Percentiles rank a stretch among this genome's conserved stretches.
phyloP scores from a whole-genome alignment of 306 rosid species.

The Quillaja saponaria region DNA sequence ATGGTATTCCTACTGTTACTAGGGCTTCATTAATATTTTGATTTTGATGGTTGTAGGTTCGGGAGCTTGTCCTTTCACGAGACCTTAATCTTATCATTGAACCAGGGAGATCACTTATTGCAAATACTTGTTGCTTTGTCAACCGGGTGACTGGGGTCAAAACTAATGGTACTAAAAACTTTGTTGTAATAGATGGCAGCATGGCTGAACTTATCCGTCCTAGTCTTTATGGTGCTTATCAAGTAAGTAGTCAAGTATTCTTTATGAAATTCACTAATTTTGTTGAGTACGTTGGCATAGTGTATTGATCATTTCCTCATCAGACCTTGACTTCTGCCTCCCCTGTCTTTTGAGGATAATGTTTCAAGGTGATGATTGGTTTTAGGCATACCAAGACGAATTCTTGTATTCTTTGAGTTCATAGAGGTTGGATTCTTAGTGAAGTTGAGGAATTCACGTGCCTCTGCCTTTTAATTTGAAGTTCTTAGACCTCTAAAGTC shows the following conservation, averaged over 20 bases:
- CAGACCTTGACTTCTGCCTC: not conserved
- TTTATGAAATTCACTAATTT: slow-evolving; percentile 7
- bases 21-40: no score
- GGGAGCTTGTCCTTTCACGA: slow-evolving; percentile 77
- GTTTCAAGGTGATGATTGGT: not conserved
- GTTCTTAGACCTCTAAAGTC: no score
- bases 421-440: no score
- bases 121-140: slow-evolving; percentile 89
- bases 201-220: slow-evolving; percentile 99
- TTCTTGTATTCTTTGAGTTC: no score
- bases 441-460: no score
- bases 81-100: slow-evolving; percentile 88
- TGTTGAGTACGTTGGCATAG: not conserved
- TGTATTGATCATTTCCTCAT: slow-evolving; percentile 3
- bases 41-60: slow-evolving; percentile 48
- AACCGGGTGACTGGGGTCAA: slow-evolving; percentile 93
- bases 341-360: not conserved
- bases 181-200: slow-evolving; percentile 91
- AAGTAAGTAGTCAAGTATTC: slow-evolving; percentile 48
- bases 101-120: slow-evolving; percentile 96
- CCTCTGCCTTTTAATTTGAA: no score
- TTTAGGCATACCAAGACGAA: slow-evolving; percentile 9
- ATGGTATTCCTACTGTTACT: no score
- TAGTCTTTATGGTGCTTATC: slow-evolving; percentile 93
- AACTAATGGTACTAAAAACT: slow-evolving; percentile 92